Conservation (phyloP, 257 asterid genomes). For the Jaltomata sinuosa region DNA sequence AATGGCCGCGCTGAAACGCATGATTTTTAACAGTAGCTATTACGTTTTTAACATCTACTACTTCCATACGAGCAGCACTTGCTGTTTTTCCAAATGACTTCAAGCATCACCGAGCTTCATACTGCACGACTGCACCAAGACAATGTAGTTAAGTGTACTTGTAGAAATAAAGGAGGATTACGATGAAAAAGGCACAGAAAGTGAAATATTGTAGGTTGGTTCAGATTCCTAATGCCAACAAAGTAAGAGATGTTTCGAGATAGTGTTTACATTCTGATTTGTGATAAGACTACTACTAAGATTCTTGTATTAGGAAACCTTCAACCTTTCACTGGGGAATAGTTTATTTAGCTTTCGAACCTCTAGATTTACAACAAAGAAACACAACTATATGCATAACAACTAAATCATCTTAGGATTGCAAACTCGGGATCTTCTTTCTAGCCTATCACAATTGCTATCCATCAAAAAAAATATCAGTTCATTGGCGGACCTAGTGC, state of each 20-base stretch:
- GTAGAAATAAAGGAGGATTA: too few relatives aligned
- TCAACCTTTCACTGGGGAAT: background rate
- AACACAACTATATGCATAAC: background rate
- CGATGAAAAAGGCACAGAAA: background rate
- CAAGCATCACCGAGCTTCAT: slow-evolving; percentile 5
- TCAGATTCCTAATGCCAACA: background rate
- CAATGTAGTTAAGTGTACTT: background rate
- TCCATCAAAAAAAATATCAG: background rate
- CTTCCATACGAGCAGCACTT: background rate
- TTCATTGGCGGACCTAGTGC: background rate
- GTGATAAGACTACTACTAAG: background rate
- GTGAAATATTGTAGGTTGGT: background rate
- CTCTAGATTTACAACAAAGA: background rate
- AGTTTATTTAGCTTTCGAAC: background rate
- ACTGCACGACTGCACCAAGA: slow-evolving; percentile 7
- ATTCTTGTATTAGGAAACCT: background rate
- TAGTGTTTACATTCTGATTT: background rate
- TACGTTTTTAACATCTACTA: background rate
- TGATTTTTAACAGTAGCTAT: background rate
- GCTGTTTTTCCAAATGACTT: background rate
- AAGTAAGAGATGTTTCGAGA: background rate
- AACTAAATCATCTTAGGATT: background rate
- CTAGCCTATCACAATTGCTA: background rate
- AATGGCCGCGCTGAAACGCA: background rate
- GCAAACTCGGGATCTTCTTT: background rate